Evolutionary conservation across 306 rosid genomes (phyloP), one percentile per base, ranked within the genome.

Genomic region (Acmispon strigosus): DNA sequence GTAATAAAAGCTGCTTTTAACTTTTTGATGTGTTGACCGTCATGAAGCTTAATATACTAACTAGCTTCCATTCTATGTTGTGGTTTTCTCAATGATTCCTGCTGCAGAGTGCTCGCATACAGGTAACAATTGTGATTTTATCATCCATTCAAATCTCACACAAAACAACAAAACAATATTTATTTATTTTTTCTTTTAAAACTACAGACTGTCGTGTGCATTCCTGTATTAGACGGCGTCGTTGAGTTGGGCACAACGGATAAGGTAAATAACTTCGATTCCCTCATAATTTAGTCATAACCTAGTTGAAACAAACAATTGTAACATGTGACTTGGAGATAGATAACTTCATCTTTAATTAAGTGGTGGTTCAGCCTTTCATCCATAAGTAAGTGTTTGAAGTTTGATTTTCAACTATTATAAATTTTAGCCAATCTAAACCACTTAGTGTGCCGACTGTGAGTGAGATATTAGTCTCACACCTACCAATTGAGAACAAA

Each of bases 201-300:
- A 32, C 8, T 82, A 34, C 74, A 94, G 92, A 91, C 99, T 0
- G 97, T 94, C 53, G 85, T 94, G 54, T 94, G 99, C 84, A 86
- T 94, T 84, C 99, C 99, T 50, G 69, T 94, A 7, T 75, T 86
- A 10, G 92, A 86, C 57, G 99, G 97, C 39, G 97, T 94, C 11
- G 96, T 94, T n/a, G 99, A 94, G 65, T 63, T 94, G 0, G 99
- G 99, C 74, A 85, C 96, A 48, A 86, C 84, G 0, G 92, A 89
- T 3, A 90, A 76, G 94, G 98, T 92, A 70, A 29, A n/a, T n/a
- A n/a, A 37, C 56, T 8, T 1, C 7, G 0, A 4, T 20, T 63
- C 32, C 18, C 50, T 12, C 19, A 1, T 5, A 43, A n/a, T n/a
- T n/a, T n/a, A 13, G 24, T 18, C 19, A 7, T 42, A 41, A 41